These are phyloP conservation scores for Aspergillus tubingensis DNA, from an alignment of 2,329 filamentous ascomycete genomes.

Conservation along the genomic window DNA sequence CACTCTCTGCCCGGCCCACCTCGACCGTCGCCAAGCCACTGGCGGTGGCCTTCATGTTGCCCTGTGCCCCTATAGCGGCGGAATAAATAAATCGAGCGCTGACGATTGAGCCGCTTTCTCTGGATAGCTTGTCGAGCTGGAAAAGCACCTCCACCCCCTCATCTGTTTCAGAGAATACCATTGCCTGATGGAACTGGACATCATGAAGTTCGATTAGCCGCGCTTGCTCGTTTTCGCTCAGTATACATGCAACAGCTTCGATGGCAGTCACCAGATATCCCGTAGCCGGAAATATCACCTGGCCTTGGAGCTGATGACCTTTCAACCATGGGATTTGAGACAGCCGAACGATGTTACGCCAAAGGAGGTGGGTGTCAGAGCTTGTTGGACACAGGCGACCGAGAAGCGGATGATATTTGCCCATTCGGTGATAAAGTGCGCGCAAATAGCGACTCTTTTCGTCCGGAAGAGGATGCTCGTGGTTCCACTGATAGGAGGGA, in stretches of 20 bases:
- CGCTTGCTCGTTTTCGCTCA: neutral
- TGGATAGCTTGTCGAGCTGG: no score
- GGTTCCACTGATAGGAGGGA: no score
- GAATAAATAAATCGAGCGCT: no score
- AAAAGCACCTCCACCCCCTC: constrained; percentile 3
- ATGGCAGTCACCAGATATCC: constrained; percentile 32
- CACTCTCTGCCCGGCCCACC: neutral
- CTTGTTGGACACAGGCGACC: neutral
- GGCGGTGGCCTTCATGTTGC: no score
- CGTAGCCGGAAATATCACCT: constrained; percentile 34
- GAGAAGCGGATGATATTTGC: neutral
- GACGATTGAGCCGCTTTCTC: no score
- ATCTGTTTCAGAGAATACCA: constrained; percentile 1
- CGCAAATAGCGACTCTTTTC: no score
- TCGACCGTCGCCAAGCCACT: no score
- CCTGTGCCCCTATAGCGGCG: no score
- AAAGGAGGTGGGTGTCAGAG: neutral
- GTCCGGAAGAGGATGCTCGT: no score
- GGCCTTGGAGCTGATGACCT: constrained; percentile 36
- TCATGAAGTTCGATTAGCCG: neutral
- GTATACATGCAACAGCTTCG: constrained; percentile 21
- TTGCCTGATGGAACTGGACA: neutral
- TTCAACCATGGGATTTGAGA: constrained; percentile 37
- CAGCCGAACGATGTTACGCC: constrained; percentile 34
- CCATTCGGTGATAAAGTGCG: no score